Percentiles rank a stretch among this genome's conserved stretches.
Evolutionary conservation across 768 basidiomycete species (phyloP).

Genomic region (Pulveroboletus sp.): DNA sequence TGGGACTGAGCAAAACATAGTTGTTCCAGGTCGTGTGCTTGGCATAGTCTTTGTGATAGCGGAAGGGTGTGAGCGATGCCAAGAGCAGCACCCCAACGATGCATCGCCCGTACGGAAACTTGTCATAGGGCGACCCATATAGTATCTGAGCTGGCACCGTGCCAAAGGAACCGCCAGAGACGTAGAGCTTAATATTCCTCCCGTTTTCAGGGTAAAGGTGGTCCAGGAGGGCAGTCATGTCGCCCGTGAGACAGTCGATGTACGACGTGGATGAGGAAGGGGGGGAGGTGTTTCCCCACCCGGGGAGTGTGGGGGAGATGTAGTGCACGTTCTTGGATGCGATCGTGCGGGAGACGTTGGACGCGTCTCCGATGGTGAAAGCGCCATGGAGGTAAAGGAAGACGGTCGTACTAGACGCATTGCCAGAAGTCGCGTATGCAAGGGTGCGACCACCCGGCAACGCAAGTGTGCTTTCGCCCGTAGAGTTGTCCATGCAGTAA

Average conservation of each 20-base stretch:
- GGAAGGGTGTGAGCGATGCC: slow-evolving; percentile 46
- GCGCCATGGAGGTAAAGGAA: slow-evolving; percentile 57
- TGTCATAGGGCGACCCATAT: slow-evolving; percentile 48
- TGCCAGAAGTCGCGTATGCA: slow-evolving; percentile 54
- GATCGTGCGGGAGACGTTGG: slow-evolving; percentile 32
- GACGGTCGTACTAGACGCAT: slow-evolving; percentile 45
- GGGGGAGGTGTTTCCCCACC: slow-evolving; percentile 56
- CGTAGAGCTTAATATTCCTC: slow-evolving; percentile 42
- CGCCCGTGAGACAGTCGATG: slow-evolving; percentile 39
- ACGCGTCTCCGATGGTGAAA: slow-evolving; percentile 48
- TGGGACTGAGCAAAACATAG: slow-evolving; percentile 48
- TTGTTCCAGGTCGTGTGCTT: slow-evolving; percentile 44
- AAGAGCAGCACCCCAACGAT: slow-evolving; percentile 49
- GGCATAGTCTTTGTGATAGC: slow-evolving; percentile 43
- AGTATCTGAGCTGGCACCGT: slow-evolving; percentile 55
- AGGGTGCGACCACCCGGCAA: slow-evolving; percentile 43
- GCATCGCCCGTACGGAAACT: slow-evolving; percentile 48
- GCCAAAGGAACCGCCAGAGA: slow-evolving; percentile 55
- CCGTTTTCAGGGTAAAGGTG: slow-evolving; percentile 46
- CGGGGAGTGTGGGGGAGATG: slow-evolving; percentile 53
- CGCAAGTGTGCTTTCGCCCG: slow-evolving; percentile 17
- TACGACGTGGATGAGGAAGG: slow-evolving; percentile 34
- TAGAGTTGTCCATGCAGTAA: slow-evolving; percentile 7
- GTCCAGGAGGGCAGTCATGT: slow-evolving; percentile 45
- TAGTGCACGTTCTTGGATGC: slow-evolving; percentile 41